Percentiles rank a stretch among this genome's conserved stretches.
These are phyloP conservation scores for Epichloe gansuensis DNA, from an alignment of 2,329 filamentous ascomycete genomes.

Conservation along the genomic window DNA sequence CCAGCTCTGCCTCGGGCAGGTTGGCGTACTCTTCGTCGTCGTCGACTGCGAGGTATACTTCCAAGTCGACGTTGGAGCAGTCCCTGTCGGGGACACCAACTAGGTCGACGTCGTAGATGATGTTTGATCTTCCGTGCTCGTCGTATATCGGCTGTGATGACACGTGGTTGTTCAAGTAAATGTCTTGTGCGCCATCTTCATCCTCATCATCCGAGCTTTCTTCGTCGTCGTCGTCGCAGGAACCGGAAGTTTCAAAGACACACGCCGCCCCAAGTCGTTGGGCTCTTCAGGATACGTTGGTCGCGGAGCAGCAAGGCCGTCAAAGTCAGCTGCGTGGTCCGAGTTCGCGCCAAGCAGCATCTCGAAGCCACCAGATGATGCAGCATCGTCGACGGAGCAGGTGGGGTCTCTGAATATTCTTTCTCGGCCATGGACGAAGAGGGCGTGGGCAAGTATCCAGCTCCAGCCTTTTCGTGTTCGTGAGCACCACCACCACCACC, in stretches of 20 bases:
- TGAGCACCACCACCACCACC: neutral
- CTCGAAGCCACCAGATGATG: neutral
- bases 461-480: neutral
- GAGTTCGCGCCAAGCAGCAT: neutral
- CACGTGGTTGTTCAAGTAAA: constrained; percentile 13
- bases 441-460: too few relatives aligned
- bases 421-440: neutral
- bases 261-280: neutral
- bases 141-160: constrained; percentile 10
- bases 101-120: constrained; percentile 18
- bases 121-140: constrained; percentile 11
- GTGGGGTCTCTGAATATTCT: neutral
- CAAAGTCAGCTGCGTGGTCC: neutral
- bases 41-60: constrained; percentile 17
- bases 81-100: constrained; percentile 4
- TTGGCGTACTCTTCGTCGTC: constrained; percentile 12
- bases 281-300: too few relatives aligned
- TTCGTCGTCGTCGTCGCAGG: neutral
- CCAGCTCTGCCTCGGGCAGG: constrained; percentile 19
- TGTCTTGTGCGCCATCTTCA: constrained; percentile 6
- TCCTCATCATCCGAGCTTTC: neutral
- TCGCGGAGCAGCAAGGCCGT: too few relatives aligned
- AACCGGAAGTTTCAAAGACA: neutral
- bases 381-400: neutral
- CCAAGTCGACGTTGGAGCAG: constrained; percentile 14